These are phyloP conservation scores for Pisolithus orientalis DNA, from an alignment of 768 basidiomycete species.

Conservation along the genomic window DNA sequence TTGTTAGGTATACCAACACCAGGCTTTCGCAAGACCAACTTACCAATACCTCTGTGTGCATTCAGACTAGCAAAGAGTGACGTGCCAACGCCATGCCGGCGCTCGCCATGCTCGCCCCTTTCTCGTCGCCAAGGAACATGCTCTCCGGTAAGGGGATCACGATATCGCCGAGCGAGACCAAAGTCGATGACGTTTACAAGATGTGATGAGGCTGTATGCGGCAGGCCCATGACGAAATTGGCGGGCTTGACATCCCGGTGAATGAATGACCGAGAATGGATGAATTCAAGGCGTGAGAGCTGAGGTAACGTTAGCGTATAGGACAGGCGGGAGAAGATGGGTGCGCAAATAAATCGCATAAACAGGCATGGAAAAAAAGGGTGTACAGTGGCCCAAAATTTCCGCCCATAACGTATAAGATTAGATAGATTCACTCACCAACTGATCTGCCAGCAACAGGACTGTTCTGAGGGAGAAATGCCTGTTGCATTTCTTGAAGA, in stretches of 20 bases:
- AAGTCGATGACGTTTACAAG: constrained; percentile 92
- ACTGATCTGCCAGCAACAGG: constrained; percentile 87
- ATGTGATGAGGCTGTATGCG: constrained; percentile 52
- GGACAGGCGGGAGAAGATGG: constrained; percentile 10
- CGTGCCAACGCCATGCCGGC: constrained; percentile 75
- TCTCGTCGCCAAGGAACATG: constrained; percentile 73
- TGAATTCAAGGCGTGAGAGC: constrained; percentile 95
- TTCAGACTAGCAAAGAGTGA: constrained; percentile 70
- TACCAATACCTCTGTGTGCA: constrained; percentile 72
- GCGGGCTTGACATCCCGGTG: constrained; percentile 99
- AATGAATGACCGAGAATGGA: constrained; percentile 90
- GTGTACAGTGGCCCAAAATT: not conserved
- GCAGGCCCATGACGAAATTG: constrained; percentile 90
- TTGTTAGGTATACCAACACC: not conserved
- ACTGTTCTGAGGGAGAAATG: constrained; percentile 95
- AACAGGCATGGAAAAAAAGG: not conserved
- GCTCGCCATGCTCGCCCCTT: constrained; percentile 13
- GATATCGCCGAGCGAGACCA: constrained; percentile 75
- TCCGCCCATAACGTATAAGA: not conserved
- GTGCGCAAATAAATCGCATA: not conserved
- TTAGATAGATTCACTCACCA: constrained; percentile 47
- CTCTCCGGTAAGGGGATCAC: constrained; percentile 54
- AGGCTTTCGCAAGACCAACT: constrained; percentile 16
- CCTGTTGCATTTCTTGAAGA: constrained; percentile 85
- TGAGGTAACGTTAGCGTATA: constrained; percentile 28